These are phyloP conservation scores for Gomphus bonarii DNA, from an alignment of 1,284 basidiomycete genomes.

Conservation along the genomic window DNA sequence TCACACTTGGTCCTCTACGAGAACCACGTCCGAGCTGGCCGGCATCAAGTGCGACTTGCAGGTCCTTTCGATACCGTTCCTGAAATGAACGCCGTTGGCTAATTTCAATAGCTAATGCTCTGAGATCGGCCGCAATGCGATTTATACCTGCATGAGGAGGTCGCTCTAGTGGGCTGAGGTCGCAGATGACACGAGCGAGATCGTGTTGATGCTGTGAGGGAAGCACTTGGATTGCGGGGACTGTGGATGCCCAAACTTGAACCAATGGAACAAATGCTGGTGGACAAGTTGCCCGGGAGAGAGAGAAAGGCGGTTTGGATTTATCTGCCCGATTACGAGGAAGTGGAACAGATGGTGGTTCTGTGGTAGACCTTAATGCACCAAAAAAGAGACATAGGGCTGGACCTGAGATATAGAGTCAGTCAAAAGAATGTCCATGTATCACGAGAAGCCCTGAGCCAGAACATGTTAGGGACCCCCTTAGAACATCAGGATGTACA, in stretches of 20 bases:
- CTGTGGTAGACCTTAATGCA: slow-evolving; percentile 49
- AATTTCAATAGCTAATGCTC: slow-evolving; percentile 71
- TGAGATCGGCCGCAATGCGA: slow-evolving; percentile 62
- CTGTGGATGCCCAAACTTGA: slow-evolving; percentile 56
- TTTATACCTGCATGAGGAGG: slow-evolving; percentile 31
- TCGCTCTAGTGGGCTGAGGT: slow-evolving; percentile 31
- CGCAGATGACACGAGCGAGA: slow-evolving; percentile 68
- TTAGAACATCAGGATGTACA: too few species aligned
- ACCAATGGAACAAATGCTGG: slow-evolving; percentile 55
- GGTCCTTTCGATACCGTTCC: slow-evolving; percentile 56
- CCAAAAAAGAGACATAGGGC: slow-evolving; percentile 62
- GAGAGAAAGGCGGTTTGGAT: slow-evolving; percentile 27
- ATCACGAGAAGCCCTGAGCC: not conserved
- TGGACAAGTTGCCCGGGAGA: slow-evolving; percentile 48
- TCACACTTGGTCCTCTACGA: slow-evolving; percentile 19
- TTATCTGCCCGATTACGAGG: slow-evolving; percentile 30
- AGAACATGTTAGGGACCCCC: not conserved
- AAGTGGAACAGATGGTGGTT: slow-evolving; percentile 51
- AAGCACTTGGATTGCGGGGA: slow-evolving; percentile 54
- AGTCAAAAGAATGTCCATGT: not conserved
- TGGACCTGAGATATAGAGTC: slow-evolving; percentile 33
- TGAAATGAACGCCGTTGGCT: slow-evolving; percentile 75
- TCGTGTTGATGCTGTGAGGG: slow-evolving; percentile 61
- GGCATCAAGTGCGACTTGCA: slow-evolving; percentile 63
- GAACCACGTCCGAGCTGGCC: slow-evolving; percentile 21